Percentiles rank a stretch among this genome's conserved stretches.
Evolutionary conservation across 768 basidiomycete species (phyloP).

Genomic region (Leccinum boreale): DNA sequence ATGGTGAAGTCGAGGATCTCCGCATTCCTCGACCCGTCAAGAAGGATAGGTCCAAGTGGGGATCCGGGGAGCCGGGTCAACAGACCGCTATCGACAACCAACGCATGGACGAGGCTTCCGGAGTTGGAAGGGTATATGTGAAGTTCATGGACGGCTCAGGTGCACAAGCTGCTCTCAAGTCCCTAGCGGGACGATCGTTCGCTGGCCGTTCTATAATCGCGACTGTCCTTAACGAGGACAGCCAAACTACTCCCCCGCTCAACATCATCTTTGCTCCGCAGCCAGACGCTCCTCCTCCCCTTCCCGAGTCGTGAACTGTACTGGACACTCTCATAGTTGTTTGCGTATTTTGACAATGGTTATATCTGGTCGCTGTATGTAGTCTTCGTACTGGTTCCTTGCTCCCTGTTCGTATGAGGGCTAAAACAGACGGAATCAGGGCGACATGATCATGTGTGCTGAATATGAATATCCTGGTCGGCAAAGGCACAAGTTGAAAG

Average conservation of each 20-base stretch:
- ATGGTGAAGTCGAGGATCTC: constrained; percentile 79
- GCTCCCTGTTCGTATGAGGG: not conserved
- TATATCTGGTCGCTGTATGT: constrained; percentile 22
- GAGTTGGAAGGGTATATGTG: constrained; percentile 95
- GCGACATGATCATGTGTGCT: no score
- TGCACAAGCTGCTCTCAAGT: constrained; percentile 73
- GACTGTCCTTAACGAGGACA: constrained; percentile 78
- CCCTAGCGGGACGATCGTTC: constrained; percentile 86
- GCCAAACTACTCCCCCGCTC: constrained; percentile 80
- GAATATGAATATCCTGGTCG: not conserved
- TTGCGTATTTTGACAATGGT: constrained; percentile 14
- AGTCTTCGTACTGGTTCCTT: constrained; percentile 11
- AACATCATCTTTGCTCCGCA: constrained; percentile 81
- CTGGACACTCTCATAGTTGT: constrained; percentile 1
- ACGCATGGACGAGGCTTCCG: constrained; percentile 81
- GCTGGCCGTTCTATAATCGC: constrained; percentile 86
- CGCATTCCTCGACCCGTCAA: constrained; percentile 87
- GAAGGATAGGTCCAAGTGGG: constrained; percentile 81
- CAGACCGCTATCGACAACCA: constrained; percentile 64
- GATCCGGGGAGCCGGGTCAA: constrained; percentile 53
- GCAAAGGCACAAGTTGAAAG: not conserved
- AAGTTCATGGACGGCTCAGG: constrained; percentile 65
- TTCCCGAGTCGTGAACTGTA: constrained; percentile 41
- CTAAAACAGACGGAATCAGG: not conserved
- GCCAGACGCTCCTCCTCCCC: constrained; percentile 77